phyloP scores from a whole-genome alignment of 2,329 filamentous ascomycete species.

The Fusarium liriodendri region DNA sequence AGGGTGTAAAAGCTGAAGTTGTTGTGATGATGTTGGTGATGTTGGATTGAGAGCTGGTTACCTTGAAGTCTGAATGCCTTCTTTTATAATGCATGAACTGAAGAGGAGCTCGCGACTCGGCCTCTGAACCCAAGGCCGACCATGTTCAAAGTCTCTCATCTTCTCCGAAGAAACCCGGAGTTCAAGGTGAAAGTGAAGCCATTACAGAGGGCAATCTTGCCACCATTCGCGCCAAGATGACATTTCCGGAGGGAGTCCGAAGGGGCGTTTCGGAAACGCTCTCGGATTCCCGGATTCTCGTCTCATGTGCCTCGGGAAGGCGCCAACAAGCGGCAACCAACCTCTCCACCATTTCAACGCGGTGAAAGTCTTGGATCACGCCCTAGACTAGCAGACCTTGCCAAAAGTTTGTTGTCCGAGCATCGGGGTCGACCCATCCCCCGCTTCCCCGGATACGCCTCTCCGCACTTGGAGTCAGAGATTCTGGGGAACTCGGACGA shows the following conservation, averaged over 20 bases:
- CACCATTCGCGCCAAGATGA: background rate
- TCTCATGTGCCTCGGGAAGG: background rate
- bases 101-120: background rate
- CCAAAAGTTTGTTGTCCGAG: background rate
- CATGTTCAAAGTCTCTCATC: background rate
- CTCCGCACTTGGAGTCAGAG: slow-evolving; percentile 19
- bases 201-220: background rate
- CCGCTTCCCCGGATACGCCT: slow-evolving; percentile 26
- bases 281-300: slow-evolving; percentile 15
- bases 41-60: background rate
- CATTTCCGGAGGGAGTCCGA: background rate
- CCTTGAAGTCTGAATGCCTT: background rate
- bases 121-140: background rate
- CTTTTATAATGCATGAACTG: background rate
- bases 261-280: background rate
- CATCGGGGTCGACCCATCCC: slow-evolving; percentile 3
- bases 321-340: background rate
- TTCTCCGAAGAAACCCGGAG: background rate
- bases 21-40: background rate
- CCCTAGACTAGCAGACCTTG: background rate
- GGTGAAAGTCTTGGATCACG: background rate
- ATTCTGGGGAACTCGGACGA: slow-evolving; percentile 15
- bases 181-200: background rate
- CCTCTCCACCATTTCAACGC: background rate
- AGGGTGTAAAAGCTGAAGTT: background rate